phyloP scores from a whole-genome alignment of 805 yeast species.

The Suhomyces prunicola region DNA sequence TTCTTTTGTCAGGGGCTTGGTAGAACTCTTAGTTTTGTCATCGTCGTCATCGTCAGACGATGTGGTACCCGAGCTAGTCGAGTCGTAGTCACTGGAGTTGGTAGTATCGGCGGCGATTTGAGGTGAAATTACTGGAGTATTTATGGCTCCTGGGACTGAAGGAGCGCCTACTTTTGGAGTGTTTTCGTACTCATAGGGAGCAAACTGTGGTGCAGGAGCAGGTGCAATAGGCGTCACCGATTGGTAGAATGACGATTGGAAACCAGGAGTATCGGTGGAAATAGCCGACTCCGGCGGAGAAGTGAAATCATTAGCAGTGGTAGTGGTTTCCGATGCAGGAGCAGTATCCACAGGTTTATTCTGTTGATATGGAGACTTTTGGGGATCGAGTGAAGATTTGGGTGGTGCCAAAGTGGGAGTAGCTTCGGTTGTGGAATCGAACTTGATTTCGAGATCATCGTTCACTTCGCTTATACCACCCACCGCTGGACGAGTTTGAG shows the following conservation, averaged over 20 bases:
- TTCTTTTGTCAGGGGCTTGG: slow-evolving; percentile 9
- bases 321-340: neutral
- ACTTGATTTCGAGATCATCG: neutral
- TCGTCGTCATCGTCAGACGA: slow-evolving; percentile 5
- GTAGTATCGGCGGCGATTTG: slow-evolving; percentile 4
- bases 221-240: neutral
- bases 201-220: neutral
- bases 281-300: slow-evolving; percentile 4
- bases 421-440: neutral
- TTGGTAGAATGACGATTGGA: slow-evolving; percentile 1
- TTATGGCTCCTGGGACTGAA: neutral
- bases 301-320: neutral
- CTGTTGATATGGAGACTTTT: neutral
- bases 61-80: slow-evolving; percentile 6
- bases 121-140: neutral
- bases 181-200: neutral
- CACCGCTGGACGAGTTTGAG: neutral
- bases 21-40: slow-evolving; percentile 4
- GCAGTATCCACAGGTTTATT: neutral
- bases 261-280: neutral
- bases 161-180: neutral
- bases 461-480: neutral
- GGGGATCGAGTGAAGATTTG: neutral
- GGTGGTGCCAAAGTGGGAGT: neutral
- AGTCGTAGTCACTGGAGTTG: slow-evolving; percentile 10